These are phyloP conservation scores for Paraurostyla sp. DNA, from an alignment of 73 alveolate genomes.

Conservation along the genomic window DNA sequence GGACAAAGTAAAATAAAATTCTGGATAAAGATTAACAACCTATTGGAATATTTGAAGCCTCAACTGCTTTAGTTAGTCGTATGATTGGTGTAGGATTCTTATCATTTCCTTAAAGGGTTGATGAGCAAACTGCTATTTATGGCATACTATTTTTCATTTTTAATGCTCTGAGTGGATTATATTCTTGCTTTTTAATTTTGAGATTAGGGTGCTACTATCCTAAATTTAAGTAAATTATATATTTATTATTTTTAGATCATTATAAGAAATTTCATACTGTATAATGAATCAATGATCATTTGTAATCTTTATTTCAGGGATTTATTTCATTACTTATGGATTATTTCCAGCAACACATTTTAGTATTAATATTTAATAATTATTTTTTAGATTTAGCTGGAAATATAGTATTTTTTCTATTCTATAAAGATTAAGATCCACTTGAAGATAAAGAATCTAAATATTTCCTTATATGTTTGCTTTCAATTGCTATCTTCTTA, in stretches of 20 bases:
- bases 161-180: background rate
- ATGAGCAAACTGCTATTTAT: background rate
- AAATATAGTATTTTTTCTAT: background rate
- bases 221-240: background rate
- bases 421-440: background rate
- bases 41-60: background rate
- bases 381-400: background rate
- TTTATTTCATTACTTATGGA: background rate
- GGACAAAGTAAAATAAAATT: too few species aligned
- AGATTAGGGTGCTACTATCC: background rate
- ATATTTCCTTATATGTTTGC: background rate
- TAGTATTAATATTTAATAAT: background rate
- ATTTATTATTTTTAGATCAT: background rate
- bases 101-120: background rate
- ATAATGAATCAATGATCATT: background rate
- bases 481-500: background rate
- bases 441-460: background rate
- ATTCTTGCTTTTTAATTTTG: background rate
- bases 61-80: background rate
- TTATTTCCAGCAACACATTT: slow-evolving; percentile 7
- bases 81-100: background rate
- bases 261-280: background rate
- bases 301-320: background rate
- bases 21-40: background rate
- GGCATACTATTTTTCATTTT: background rate